A percentile compares a stretch with the other conserved stretches of the same genome.
phyloP scores from a whole-genome alignment of 495 filamentous ascomycete genomes.

The Penicillium paradoxum region DNA sequence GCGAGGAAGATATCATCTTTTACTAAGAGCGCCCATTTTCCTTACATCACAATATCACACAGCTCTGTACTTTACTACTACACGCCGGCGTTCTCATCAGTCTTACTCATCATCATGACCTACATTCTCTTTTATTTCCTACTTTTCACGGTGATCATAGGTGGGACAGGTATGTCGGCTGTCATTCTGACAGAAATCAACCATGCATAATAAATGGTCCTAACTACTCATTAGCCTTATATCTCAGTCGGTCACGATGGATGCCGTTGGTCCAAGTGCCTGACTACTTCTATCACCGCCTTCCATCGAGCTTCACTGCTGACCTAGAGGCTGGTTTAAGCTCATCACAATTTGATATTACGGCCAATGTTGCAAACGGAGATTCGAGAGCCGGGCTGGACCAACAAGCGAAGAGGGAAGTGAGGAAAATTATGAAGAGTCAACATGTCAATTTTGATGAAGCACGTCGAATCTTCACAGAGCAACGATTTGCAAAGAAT shows the following conservation, averaged over 20 bases:
- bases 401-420: slow-evolving; percentile 67
- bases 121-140: slow-evolving; percentile 74
- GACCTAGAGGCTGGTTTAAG: slow-evolving; percentile 85
- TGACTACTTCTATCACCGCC: slow-evolving; percentile 63
- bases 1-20: not conserved
- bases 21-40: not conserved
- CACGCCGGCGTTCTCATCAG: not conserved
- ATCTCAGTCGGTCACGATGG: slow-evolving; percentile 77
- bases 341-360: slow-evolving; percentile 74
- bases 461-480: slow-evolving; percentile 76
- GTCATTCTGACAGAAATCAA: not conserved
- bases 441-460: slow-evolving; percentile 80
- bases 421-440: slow-evolving; percentile 82
- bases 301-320: slow-evolving; percentile 66
- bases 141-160: slow-evolving; percentile 57
- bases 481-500: slow-evolving; percentile 77
- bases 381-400: slow-evolving; percentile 80
- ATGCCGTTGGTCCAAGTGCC: slow-evolving; percentile 54
- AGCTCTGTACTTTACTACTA: not conserved
- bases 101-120: slow-evolving; percentile 49
- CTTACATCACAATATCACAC: not conserved
- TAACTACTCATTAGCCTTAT: slow-evolving; percentile 52
- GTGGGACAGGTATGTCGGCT: slow-evolving; percentile 50
- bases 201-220: not conserved
- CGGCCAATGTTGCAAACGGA: slow-evolving; percentile 67